Evolutionary conservation across 352 stramenopile genomes (phyloP), one percentile per base, ranked within the genome.

Genomic region (Globisporangium perplexum): DNA sequence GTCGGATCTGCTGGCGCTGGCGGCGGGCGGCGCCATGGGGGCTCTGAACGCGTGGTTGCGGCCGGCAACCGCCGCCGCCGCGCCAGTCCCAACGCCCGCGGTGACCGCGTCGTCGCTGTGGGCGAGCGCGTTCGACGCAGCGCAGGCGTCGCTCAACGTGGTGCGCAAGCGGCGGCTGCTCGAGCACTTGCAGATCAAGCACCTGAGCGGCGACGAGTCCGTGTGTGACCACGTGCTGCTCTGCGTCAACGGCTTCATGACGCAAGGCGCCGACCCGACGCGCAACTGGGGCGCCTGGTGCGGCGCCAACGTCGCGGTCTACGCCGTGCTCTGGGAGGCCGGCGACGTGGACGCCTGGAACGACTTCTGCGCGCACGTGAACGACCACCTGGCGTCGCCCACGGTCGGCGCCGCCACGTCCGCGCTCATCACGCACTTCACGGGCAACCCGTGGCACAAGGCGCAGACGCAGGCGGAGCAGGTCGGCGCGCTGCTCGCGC

Each of bases 181-280:
- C 43, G 79, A 88, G 48, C 77, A 90, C 47, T 49, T 94, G 46
- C 54, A 74, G 41, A 65, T 94, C 28, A 66, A 83, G 54, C 65
- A 86, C 38, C 36, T 90, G 36, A 79, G 74, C 44, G 83, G 83
- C n/a, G 72, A 91, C 50, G 69, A 81, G 49, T 56, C 66, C 28
- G 69, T 54, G 15, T 73, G 69, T 42, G 70, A 72, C 24, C 79
- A 88, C 55, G 68, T 92, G 20, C 49, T 91, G 55, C 67, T 94
- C 42, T 90, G 81, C 51, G 76, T 94, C 60, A 94, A 91, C 50
- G 83, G 83, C 18, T 94, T 94, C 59, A 94, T 94, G 83, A 92
- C 83, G 26, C 79, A 92, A 33, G 72, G 76, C 47, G 66, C 74
- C 22, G 81, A 90, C 50, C 79, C 81, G 35, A 68, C 54, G 20